A percentile compares a stretch with the other conserved stretches of the same genome.
Evolutionary conservation across 192 early-diverging fungal species (phyloP).

Genomic region (Coemansia nantahalensis): DNA sequence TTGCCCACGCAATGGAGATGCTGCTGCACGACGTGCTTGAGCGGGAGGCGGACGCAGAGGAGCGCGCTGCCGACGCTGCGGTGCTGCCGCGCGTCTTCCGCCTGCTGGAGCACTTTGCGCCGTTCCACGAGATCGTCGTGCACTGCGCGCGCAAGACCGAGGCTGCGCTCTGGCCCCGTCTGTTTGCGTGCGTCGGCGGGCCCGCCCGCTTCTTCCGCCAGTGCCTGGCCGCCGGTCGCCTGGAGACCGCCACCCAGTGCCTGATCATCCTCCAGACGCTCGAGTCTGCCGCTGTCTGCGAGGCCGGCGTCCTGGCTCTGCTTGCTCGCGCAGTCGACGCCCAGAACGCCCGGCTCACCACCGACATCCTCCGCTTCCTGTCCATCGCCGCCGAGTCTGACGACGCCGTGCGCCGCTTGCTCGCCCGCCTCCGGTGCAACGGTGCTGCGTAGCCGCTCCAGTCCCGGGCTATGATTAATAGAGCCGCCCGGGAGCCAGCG

Average conservation of each 20-base stretch:
- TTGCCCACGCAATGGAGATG: slow-evolving; percentile 90
- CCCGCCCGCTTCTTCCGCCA: slow-evolving; percentile 78
- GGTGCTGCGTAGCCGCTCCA: too few relatives aligned
- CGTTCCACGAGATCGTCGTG: slow-evolving; percentile 84
- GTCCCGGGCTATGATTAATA: too few relatives aligned
- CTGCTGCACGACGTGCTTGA: slow-evolving; percentile 86
- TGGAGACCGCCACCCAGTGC: slow-evolving; percentile 89
- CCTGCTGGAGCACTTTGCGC: slow-evolving; percentile 74
- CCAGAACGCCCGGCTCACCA: slow-evolving; percentile 14
- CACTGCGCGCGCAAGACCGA: slow-evolving; percentile 98
- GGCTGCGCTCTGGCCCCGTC: slow-evolving; percentile 81
- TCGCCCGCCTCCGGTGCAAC: not conserved
- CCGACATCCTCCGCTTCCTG: slow-evolving; percentile 44
- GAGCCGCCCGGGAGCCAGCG: too few relatives aligned
- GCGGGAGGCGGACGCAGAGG: slow-evolving; percentile 71
- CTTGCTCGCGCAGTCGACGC: slow-evolving; percentile 12
- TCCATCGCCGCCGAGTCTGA: slow-evolving; percentile 31
- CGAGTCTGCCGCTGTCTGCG: slow-evolving; percentile 55
- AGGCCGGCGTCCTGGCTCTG: slow-evolving; percentile 26
- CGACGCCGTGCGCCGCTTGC: slow-evolving; percentile 12
- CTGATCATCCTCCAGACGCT: slow-evolving; percentile 91
- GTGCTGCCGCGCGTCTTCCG: slow-evolving; percentile 69
- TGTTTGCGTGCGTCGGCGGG: slow-evolving; percentile 85
- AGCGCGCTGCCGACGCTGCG: slow-evolving; percentile 25
- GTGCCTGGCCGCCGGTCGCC: slow-evolving; percentile 64